Evolutionary conservation across 805 yeast genomes (phyloP).

Genomic region (Cyberlindnera japonica): DNA sequence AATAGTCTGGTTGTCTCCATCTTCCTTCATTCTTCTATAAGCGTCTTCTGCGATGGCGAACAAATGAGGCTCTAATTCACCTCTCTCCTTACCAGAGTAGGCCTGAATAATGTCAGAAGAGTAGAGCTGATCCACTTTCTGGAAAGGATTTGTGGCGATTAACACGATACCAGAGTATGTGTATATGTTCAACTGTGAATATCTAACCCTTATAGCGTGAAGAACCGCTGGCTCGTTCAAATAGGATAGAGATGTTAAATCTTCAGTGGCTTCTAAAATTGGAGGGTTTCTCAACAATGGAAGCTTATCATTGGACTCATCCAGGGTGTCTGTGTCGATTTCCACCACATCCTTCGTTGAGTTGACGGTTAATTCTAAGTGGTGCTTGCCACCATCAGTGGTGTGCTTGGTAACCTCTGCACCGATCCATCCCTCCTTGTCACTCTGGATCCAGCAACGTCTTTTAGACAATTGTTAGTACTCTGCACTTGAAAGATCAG

Average conservation of each 20-base stretch:
- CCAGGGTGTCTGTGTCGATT: slow-evolving; percentile 41
- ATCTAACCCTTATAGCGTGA: slow-evolving; percentile 87
- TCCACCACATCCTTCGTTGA: slow-evolving; percentile 41
- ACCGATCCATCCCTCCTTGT: slow-evolving; percentile 68
- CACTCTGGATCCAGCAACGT: slow-evolving; percentile 77
- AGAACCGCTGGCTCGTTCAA: slow-evolving; percentile 95
- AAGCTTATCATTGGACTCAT: slow-evolving; percentile 38
- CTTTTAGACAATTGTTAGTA: slow-evolving; percentile 35
- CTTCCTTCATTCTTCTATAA: slow-evolving; percentile 87
- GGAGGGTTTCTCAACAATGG: slow-evolving; percentile 92
- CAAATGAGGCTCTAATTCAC: slow-evolving; percentile 94
- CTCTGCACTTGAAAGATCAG: neutral
- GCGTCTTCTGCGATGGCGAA: slow-evolving; percentile 99
- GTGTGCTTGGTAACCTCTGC: slow-evolving; percentile 52
- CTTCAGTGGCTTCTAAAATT: slow-evolving; percentile 88
- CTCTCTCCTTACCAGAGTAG: slow-evolving; percentile 87
- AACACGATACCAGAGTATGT: slow-evolving; percentile 96
- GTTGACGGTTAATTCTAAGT: slow-evolving; percentile 51
- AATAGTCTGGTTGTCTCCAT: slow-evolving; percentile 84
- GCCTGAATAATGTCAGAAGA: slow-evolving; percentile 92
- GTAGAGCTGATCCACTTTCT: slow-evolving; percentile 84
- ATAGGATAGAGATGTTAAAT: slow-evolving; percentile 86
- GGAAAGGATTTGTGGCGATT: slow-evolving; percentile 96
- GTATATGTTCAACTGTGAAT: slow-evolving; percentile 84
- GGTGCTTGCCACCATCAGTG: slow-evolving; percentile 40